Evolutionary conservation across 169 alveolate genomes (phyloP).

Genomic region (Nephromyces sp.): DNA sequence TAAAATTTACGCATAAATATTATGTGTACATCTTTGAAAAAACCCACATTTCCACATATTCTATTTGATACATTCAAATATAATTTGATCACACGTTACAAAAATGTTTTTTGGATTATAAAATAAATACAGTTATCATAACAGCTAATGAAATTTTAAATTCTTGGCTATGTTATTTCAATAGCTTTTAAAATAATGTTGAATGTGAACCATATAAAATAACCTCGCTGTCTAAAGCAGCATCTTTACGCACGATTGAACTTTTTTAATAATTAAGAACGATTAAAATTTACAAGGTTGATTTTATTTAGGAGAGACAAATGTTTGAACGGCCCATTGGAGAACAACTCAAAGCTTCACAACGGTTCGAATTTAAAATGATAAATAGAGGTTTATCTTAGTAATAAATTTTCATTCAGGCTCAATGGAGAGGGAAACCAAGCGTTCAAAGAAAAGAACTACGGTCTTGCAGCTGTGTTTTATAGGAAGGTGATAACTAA

Average conservation of each 20-base stretch:
- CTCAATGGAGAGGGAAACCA: neutral
- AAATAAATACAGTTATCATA: too few species aligned
- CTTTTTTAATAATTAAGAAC: too few species aligned
- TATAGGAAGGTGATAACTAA: neutral
- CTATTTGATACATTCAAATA: too few species aligned
- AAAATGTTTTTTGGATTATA: too few species aligned
- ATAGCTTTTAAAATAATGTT: too few species aligned
- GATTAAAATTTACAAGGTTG: too few species aligned
- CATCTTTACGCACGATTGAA: too few species aligned
- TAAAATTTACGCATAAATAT: neutral
- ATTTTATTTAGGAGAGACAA: neutral
- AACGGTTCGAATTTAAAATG: neutral
- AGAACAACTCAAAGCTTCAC: neutral
- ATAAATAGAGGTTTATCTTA: neutral
- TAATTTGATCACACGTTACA: too few species aligned
- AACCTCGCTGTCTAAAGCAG: neutral
- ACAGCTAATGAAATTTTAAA: too few species aligned
- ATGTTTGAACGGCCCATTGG: neutral
- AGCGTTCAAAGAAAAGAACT: neutral
- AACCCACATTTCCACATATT: too few species aligned
- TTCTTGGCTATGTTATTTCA: too few species aligned
- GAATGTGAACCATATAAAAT: neutral
- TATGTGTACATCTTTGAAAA: neutral
- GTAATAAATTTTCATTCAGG: too few species aligned
- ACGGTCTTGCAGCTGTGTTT: neutral